Conservation (phyloP, 75 land plant species). For the Larix kaempferi region DNA sequence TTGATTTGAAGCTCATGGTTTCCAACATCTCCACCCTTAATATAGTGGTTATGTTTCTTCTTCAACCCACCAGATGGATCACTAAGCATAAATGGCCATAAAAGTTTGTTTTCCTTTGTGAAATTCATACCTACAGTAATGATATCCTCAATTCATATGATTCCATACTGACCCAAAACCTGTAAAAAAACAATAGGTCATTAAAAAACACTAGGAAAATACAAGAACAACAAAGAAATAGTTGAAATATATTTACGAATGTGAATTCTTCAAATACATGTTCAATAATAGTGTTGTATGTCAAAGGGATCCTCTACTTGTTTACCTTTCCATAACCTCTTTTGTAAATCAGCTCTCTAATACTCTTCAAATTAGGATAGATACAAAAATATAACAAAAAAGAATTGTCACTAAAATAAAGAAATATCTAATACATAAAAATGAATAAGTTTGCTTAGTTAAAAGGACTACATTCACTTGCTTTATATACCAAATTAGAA, state of each 20-base stretch:
- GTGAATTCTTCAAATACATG: constrained; percentile 26
- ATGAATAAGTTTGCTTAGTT: background rate
- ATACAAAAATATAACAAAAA: constrained; percentile 17
- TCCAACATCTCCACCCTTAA: constrained; percentile 76
- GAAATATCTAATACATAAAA: background rate
- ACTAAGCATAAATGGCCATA: constrained; percentile 68
- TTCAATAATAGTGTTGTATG: constrained; percentile 66
- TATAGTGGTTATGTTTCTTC: constrained; percentile 45
- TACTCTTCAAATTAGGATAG: constrained; percentile 68
- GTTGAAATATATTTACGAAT: background rate
- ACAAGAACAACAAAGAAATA: background rate
- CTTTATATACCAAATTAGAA: background rate
- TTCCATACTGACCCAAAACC: constrained; percentile 63
- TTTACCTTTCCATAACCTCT: constrained; percentile 57
- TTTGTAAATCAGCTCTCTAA: constrained; percentile 72
- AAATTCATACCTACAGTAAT: constrained; percentile 80
- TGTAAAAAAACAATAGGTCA: constrained; percentile 12
- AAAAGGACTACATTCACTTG: background rate
- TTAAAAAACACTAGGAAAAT: background rate
- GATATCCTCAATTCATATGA: constrained; percentile 78
- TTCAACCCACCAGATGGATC: constrained; percentile 53
- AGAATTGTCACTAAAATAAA: background rate
- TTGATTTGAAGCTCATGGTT: constrained; percentile 67
- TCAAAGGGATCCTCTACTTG: constrained; percentile 51
- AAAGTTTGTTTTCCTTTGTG: constrained; percentile 52